These are phyloP conservation scores for Mortierella sp. DNA, from an alignment of 371 early-diverging fungal genomes.

Conservation along the genomic window DNA sequence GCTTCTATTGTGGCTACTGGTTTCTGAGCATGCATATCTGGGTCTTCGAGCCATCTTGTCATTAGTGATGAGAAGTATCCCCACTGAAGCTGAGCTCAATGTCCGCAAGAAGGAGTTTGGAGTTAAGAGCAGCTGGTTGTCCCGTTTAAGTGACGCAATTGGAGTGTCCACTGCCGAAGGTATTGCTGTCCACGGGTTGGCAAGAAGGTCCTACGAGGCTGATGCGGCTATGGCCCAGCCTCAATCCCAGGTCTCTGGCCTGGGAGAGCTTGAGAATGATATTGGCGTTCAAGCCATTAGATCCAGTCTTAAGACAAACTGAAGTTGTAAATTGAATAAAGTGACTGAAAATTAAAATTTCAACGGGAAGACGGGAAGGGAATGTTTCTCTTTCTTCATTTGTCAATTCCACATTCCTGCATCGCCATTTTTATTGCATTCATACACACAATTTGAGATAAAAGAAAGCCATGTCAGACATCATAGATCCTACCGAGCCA, in stretches of 20 bases:
- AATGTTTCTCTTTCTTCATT: background rate
- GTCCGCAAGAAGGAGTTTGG: constrained; percentile 51
- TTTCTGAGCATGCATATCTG: constrained; percentile 53
- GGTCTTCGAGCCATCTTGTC: constrained; percentile 29
- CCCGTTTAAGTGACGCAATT: constrained; percentile 31
- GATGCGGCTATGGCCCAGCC: background rate
- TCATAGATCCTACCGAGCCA: constrained; percentile 44
- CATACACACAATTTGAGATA: background rate
- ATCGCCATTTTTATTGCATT: background rate
- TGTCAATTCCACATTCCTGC: background rate
- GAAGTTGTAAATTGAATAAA: background rate
- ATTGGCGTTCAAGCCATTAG: constrained; percentile 39
- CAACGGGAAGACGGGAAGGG: background rate
- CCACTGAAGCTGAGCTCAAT: constrained; percentile 44
- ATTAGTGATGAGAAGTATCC: constrained; percentile 40
- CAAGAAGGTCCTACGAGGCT: constrained; percentile 5
- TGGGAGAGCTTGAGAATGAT: constrained; percentile 26
- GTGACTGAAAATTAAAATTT: too few species aligned
- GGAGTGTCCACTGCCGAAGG: constrained; percentile 16
- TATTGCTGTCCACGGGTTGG: constrained; percentile 3
- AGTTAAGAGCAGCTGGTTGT: constrained; percentile 56
- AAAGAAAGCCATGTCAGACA: constrained; percentile 14
- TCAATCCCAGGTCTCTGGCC: background rate
- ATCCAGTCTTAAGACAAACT: constrained; percentile 43
- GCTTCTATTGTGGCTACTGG: constrained; percentile 33